Conservation (phyloP, 2,329 filamentous ascomycete species). For the Ceratocystis variospora region DNA sequence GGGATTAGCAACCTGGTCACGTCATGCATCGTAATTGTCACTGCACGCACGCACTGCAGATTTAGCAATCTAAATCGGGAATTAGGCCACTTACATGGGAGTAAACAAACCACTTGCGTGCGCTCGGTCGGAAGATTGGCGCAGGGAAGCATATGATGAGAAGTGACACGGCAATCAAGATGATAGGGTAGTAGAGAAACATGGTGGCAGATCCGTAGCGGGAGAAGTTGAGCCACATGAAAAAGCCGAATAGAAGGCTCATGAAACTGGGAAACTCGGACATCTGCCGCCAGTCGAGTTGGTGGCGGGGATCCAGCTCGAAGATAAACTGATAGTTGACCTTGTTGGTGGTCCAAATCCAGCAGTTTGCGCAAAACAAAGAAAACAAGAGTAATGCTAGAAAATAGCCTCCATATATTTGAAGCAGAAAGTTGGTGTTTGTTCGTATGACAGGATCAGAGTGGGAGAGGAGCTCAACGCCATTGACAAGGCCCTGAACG, state of each 20-base stretch:
- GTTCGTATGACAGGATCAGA: slow-evolving; percentile 34
- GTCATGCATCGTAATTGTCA: not conserved
- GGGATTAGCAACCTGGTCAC: slow-evolving; percentile 24
- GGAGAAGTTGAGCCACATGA: slow-evolving; percentile 82
- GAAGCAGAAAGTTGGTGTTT: slow-evolving; percentile 56
- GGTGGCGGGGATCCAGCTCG: slow-evolving; percentile 78
- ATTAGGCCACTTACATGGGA: slow-evolving; percentile 53
- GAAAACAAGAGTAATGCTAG: slow-evolving; percentile 65
- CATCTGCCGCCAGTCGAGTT: slow-evolving; percentile 79
- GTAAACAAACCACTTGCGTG: slow-evolving; percentile 74
- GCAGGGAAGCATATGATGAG: slow-evolving; percentile 62
- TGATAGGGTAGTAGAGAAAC: slow-evolving; percentile 75
- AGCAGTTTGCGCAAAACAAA: slow-evolving; percentile 75
- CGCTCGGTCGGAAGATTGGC: slow-evolving; percentile 59
- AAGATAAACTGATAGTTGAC: slow-evolving; percentile 97
- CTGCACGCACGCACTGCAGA: not conserved
- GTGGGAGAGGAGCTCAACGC: slow-evolving; percentile 37
- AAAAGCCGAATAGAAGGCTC: slow-evolving; percentile 60
- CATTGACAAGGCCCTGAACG: slow-evolving; percentile 52
- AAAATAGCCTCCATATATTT: slow-evolving; percentile 90
- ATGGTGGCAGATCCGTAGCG: slow-evolving; percentile 49
- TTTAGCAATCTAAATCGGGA: not conserved
- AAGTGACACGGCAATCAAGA: slow-evolving; percentile 57
- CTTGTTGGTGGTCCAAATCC: slow-evolving; percentile 67
- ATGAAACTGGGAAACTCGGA: slow-evolving; percentile 79